Percentiles rank a stretch among this genome's conserved stretches.
phyloP scores from a whole-genome alignment of 441 rosid species.

The Erodium texanum region DNA sequence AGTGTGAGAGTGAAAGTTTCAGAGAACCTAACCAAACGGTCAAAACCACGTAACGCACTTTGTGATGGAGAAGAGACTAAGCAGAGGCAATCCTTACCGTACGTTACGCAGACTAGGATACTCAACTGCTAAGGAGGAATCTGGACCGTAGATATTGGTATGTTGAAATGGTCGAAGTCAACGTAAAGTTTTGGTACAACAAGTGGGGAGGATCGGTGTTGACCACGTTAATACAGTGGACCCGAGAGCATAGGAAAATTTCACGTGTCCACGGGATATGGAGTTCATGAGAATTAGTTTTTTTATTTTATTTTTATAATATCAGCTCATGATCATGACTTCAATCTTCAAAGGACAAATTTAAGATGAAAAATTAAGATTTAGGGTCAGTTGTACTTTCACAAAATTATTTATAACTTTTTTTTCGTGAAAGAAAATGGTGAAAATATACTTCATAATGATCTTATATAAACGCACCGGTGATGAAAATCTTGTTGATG shows the following conservation, averaged over 20 bases:
- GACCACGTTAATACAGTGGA: neutral
- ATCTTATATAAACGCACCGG: too few relatives aligned
- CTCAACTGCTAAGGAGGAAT: constrained; percentile 10
- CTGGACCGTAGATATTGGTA: neutral
- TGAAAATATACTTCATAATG: too few relatives aligned
- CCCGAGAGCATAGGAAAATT: neutral
- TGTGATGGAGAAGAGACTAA: too few relatives aligned
- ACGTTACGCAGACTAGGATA: constrained; percentile 15
- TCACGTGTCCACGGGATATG: neutral
- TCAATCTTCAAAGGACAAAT: neutral
- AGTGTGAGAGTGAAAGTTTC: neutral
- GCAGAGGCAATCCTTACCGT: constrained; percentile 7
- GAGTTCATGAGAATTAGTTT: neutral
- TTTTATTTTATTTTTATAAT: too few relatives aligned
- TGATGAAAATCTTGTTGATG: too few relatives aligned
- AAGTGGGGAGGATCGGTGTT: constrained; percentile 2
- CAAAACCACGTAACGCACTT: neutral
- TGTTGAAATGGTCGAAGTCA: constrained; percentile 15
- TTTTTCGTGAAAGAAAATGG: too few relatives aligned
- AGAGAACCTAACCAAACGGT: constrained; percentile 1
- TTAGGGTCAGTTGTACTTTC: too few relatives aligned
- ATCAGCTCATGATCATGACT: neutral
- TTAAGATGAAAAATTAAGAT: neutral
- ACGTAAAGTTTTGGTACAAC: neutral
- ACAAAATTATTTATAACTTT: too few relatives aligned